Conservation (phyloP, 495 filamentous ascomycete genomes). For the Parachaetomium inaequale region DNA sequence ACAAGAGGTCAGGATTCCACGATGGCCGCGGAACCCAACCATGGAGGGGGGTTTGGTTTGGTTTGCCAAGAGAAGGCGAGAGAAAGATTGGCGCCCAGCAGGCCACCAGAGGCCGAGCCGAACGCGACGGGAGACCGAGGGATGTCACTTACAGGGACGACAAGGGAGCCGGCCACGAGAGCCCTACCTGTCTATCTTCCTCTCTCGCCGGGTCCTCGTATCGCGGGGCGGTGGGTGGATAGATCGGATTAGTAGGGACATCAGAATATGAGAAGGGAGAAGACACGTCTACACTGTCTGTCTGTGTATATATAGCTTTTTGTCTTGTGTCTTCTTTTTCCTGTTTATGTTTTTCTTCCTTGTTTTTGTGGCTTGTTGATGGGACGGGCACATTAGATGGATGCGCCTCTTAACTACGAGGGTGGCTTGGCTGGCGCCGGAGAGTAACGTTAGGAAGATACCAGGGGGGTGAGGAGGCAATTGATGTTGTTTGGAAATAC, state of each 20-base stretch:
- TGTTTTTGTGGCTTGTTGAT: slow-evolving; percentile 13
- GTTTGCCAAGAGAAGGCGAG: neutral
- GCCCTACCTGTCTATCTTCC: too few relatives aligned
- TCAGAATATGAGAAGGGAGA: neutral
- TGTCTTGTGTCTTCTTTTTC: neutral
- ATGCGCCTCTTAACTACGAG: neutral
- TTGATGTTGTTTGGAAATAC: neutral
- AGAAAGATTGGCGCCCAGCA: too few relatives aligned
- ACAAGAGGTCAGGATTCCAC: too few relatives aligned
- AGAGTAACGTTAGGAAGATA: slow-evolving; percentile 7
- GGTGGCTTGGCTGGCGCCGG: neutral
- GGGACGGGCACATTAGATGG: neutral
- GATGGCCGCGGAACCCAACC: too few relatives aligned
- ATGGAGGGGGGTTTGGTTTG: neutral
- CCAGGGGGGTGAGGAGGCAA: neutral
- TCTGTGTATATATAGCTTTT: slow-evolving; percentile 10
- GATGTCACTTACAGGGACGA: too few relatives aligned
- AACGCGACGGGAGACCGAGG: too few relatives aligned
- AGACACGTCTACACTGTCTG: neutral
- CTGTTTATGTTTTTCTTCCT: slow-evolving; percentile 13
- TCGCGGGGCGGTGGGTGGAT: too few relatives aligned
- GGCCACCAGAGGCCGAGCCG: too few relatives aligned
- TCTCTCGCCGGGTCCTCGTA: too few relatives aligned
- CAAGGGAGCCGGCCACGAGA: too few relatives aligned
- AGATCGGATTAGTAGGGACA: too few relatives aligned